These are phyloP conservation scores for Aspergillus funiculosus DNA, from an alignment of 495 filamentous ascomycete genomes.

Conservation along the genomic window DNA sequence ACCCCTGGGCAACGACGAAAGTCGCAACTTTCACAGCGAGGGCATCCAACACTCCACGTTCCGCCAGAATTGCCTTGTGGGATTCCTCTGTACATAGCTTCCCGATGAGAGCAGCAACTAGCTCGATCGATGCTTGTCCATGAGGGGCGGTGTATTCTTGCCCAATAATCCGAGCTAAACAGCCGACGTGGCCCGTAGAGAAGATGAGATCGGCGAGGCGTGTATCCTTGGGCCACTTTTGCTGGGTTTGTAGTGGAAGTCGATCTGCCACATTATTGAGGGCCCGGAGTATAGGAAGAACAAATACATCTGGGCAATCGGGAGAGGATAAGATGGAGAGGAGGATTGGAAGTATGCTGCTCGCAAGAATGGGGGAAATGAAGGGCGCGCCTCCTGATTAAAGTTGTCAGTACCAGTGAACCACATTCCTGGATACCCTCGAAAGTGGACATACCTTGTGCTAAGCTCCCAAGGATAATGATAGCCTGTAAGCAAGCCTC, in stretches of 20 bases:
- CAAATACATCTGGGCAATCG: conserved; percentile 58
- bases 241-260: conserved; percentile 45
- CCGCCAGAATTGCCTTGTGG: conserved; percentile 64
- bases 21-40: conserved; percentile 71
- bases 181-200: conserved; percentile 48
- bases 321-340: conserved; percentile 60
- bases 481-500: conserved; percentile 70
- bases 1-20: conserved; percentile 62
- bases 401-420: conserved; percentile 13
- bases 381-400: conserved; percentile 73
- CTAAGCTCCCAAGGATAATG: conserved; percentile 74
- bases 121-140: conserved; percentile 61
- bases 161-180: conserved; percentile 58
- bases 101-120: conserved; percentile 62
- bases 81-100: conserved; percentile 61
- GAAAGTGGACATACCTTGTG: conserved; percentile 57
- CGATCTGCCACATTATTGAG: conserved; percentile 68
- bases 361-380: conserved; percentile 65
- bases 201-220: conserved; percentile 64
- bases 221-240: conserved; percentile 37
- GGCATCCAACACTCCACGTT: conserved; percentile 68
- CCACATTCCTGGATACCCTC: not conserved
- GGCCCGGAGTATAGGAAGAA: conserved; percentile 67
- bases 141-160: conserved; percentile 45
- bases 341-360: conserved; percentile 57